Evolutionary conservation across 163 green algal species (phyloP).

Genomic region (Scenedesmus sp.): DNA sequence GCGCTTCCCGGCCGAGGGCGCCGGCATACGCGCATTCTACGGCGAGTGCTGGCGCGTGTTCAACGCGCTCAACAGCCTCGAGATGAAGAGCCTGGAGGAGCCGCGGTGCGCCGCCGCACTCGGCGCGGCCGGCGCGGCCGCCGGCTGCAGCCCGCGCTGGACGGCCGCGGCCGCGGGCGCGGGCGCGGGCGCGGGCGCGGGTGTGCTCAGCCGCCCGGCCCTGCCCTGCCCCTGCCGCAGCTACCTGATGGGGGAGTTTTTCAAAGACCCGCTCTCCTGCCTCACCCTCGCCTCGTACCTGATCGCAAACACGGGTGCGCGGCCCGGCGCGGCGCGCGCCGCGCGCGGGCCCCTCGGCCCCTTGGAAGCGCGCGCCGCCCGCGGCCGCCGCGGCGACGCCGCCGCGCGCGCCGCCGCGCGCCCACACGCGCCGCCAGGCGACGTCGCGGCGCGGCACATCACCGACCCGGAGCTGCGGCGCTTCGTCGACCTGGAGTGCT

Average conservation of each 20-base stretch:
- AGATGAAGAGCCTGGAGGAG: conserved; percentile 94
- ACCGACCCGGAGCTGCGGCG: conserved; percentile 87
- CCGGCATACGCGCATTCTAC: conserved; percentile 93
- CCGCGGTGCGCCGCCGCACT: conserved; percentile 66
- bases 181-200: too few relatives aligned
- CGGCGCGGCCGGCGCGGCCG: too few relatives aligned
- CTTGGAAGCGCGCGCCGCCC: too few relatives aligned
- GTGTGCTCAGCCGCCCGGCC: too few relatives aligned
- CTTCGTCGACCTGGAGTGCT: conserved; percentile 98
- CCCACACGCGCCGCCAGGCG: too few relatives aligned
- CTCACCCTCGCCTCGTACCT: conserved; percentile 87
- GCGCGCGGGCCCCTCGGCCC: not conserved
- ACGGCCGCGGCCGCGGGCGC: too few relatives aligned
- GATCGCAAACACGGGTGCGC: conserved; percentile 78
- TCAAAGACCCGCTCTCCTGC: conserved; percentile 82
- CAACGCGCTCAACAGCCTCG: conserved; percentile 89
- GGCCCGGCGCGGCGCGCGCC: conserved; percentile 44
- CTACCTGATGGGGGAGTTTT: conserved; percentile 82
- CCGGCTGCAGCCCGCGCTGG: too few relatives aligned
- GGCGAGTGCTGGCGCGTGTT: conserved; percentile 93
- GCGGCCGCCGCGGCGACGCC: too few relatives aligned
- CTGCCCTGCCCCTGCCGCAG: not conserved
- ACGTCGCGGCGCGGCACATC: conserved; percentile 81
- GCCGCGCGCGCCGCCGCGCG: too few relatives aligned
- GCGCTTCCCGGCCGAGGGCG: conserved; percentile 86